Evolutionary conservation across 306 rosid species (phyloP), one percentile per base, ranked within the genome.

Genomic region (Cyclanthera cordifolia): DNA sequence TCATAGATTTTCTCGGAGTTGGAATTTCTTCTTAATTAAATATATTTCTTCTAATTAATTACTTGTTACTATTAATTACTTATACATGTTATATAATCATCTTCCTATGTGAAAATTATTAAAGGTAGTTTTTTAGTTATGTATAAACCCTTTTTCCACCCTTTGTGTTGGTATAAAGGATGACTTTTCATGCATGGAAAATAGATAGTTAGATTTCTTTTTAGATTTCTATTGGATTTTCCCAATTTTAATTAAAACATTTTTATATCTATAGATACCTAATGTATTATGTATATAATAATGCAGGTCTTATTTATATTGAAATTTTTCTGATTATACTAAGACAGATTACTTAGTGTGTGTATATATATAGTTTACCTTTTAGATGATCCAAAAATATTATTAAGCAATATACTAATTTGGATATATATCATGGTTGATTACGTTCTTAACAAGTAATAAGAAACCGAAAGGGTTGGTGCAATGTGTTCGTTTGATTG

Each of bases 1-100:
- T 87, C 86, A 84, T 87, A 75, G 93, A 87, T 87, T 87, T 87
- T 78, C 87, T 87, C 58, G 93, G 93, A 56, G 93, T 87, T 12
- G 93, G 93, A 63, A 75, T 80, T 56, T 73, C 93, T 73, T 84
- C 85, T 25, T 82, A 79, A 16, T 84, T 37, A 7, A 51, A 6
- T 17, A n/a, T 51, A 19, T 51, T 8, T 23, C 59, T 53, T 11
- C 67, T 61, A 59, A 59, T 34, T 30, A 57, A 59, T 16, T 59
- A 59, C 67, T 8, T 17, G 25, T 59, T 59, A 10, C 23, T 53
- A 4, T 17, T 37, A 61, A 34, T 43, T 45, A 45, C 53, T 21
- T 20, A 21, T 10, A 19, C 56, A 51, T n/a, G n/a, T n/a, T n/a
- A n/a, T 8, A 51, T n/a, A 1, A 9, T 25, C 5, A 25, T 12